Evolutionary conservation across 345 rosid genomes (phyloP), one percentile per base, ranked within the genome.

Genomic region (Arabis hirsuta): DNA sequence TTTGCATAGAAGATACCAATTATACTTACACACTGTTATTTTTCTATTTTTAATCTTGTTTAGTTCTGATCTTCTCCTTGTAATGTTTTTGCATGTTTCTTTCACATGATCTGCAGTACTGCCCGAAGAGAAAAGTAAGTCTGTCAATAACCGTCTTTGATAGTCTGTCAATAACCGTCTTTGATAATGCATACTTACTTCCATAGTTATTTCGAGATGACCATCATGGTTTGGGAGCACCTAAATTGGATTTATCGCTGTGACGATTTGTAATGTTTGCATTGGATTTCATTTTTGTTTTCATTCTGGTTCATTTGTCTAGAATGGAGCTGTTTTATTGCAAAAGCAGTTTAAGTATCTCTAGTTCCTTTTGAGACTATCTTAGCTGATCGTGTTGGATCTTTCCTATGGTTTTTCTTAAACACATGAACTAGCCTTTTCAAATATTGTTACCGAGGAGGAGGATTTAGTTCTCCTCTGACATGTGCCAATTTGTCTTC

Each of bases 111-210:
- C 76, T 74, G 81, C 96, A 95, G 99, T 87, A 72, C 88, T 95
- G 83, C 96, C 94, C 1, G 87, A 88, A 82, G 99, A 95, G 72
- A 80, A 76, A 84, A 90, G 99, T 95, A 87, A 88, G 99, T 76
- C 63, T 60, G 43, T 48, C 57, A 58, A 62, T 60, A 44, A 41
- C 71, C 22, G 16, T 43, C 60, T 31, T 46, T 73, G 52, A 27
- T 16, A 24, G 99, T 76, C 63, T 60, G 43, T 48, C 57, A 58
- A 62, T 60, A 44, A 41, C 71, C 22, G 16, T 43, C 60, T 31
- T 46, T 73, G 52, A 27, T 16, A 24, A 43, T 65, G 29, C 10
- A 69, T 73, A 32, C 51, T 41, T 36, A 58, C 55, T 63, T 79
- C 14, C 71, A 56, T 74, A 61, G 16, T 34, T 41, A 65, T 66